Evolutionary conservation across 2,329 filamentous ascomycete genomes (phyloP), one percentile per base, ranked within the genome.

Genomic region (Aspergillus texensis): DNA sequence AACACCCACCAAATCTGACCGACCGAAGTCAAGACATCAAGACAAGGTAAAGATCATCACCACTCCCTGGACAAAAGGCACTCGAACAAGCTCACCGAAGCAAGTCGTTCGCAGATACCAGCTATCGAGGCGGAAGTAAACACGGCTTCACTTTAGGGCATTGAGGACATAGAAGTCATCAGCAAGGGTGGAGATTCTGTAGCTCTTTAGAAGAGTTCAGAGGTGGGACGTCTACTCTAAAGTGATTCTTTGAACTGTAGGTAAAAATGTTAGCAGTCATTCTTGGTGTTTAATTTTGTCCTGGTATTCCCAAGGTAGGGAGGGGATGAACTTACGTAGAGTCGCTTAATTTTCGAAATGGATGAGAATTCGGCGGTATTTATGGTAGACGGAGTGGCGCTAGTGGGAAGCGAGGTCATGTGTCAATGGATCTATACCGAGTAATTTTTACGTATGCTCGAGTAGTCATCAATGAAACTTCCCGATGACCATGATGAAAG

Each of bases 221-320:
- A 92, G 89, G 86, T 85, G 86, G 91, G 76, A 93, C 89, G 89
- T 92, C 86, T 89, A 94, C 93, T 97, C 93, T 94, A 96, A 96
- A 96, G 92, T 92, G 92, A 94, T 94, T 94, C 91, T 93, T 81
- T 82, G 80, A 81, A 81, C 79, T 81, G 74, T 75, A 60, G 64
- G 64, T 34, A 28, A 1, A 60, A 36, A 53, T 34, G 70, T 74
- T 68, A 74, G 72, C 53, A 64, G 46, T 30, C 56, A 45, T 55
- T 62, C 45, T 26, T 61, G 59, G 6, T 10, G n/a, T 45, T 43
- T 11, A 6, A 11, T 24, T 36, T 26, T 24, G 16, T 12, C 46
- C 46, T 48, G 32, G 24, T n/a, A 45, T 60, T 34, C 53, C 57
- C 61, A 71, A 64, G 57, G 68, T 73, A 72, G 62, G 69, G 73